A percentile compares a stretch with the other conserved stretches of the same genome.
phyloP scores from a whole-genome alignment of 371 early-diverging fungal species.

The Dipsacomyces acuminosporus region DNA sequence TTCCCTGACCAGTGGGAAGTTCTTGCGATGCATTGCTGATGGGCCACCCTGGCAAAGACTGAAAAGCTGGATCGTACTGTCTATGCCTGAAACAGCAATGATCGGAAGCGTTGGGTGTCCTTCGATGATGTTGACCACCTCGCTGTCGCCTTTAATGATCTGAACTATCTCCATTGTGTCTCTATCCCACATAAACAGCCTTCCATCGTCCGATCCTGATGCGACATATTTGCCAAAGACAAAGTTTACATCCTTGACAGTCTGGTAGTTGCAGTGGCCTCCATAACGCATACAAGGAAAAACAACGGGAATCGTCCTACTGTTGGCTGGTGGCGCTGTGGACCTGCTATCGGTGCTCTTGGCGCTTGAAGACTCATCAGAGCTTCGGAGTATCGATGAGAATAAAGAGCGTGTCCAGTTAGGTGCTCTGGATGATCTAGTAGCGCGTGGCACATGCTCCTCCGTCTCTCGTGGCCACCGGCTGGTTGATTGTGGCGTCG shows the following conservation, averaged over 20 bases:
- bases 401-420: too few species aligned
- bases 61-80: constrained; percentile 67
- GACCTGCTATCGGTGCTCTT: too few species aligned
- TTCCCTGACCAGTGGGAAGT: constrained; percentile 20
- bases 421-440: too few species aligned
- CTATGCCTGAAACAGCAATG: constrained; percentile 63
- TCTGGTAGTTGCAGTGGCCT: constrained; percentile 51
- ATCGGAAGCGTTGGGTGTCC: constrained; percentile 51
- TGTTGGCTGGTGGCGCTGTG: too few species aligned
- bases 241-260: constrained; percentile 78
- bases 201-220: constrained; percentile 78
- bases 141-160: constrained; percentile 60
- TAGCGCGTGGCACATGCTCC: too few species aligned
- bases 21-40: constrained; percentile 15
- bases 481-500: too few species aligned
- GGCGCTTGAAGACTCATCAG: too few species aligned
- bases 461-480: too few species aligned
- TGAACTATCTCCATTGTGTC: constrained; percentile 57
- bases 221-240: constrained; percentile 65
- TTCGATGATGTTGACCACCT: constrained; percentile 60
- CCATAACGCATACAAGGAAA: constrained; percentile 24
- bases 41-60: constrained; percentile 48
- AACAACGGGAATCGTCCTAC: constrained; percentile 12
- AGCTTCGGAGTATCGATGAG: too few species aligned
- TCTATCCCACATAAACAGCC: constrained; percentile 72